Percentiles rank a stretch among this genome's conserved stretches.
Evolutionary conservation across 768 basidiomycete genomes (phyloP).

Genomic region (Panellus pusillus): DNA sequence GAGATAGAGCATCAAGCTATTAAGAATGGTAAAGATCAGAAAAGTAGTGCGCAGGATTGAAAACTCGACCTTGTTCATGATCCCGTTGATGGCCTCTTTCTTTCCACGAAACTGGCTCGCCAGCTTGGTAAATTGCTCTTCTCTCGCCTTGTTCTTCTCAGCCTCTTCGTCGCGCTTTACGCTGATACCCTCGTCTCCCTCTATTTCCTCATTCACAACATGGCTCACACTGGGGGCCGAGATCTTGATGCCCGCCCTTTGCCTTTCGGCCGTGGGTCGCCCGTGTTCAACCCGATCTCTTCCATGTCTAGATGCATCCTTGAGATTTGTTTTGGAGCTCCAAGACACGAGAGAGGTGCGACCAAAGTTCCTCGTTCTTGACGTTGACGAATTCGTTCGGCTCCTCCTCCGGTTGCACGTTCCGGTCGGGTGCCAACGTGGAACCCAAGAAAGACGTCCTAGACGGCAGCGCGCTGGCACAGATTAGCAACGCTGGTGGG

Average conservation of each 20-base stretch:
- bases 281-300: constrained; percentile 46
- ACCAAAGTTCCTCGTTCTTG: constrained; percentile 60
- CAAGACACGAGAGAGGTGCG: constrained; percentile 65
- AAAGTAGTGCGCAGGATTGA: constrained; percentile 4
- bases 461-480: too few species aligned
- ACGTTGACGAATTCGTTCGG: constrained; percentile 12
- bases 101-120: constrained; percentile 69
- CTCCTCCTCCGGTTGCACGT: constrained; percentile 15
- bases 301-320: constrained; percentile 78
- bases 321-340: constrained; percentile 74
- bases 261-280: constrained; percentile 31
- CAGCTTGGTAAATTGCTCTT: constrained; percentile 67
- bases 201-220: constrained; percentile 34
- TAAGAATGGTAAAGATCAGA: constrained; percentile 34
- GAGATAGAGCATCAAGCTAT: constrained; percentile 61
- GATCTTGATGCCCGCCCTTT: constrained; percentile 33
- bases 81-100: constrained; percentile 65
- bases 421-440: constrained; percentile 25
- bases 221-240: constrained; percentile 22
- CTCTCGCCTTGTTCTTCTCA: constrained; percentile 53
- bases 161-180: constrained; percentile 54
- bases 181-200: constrained; percentile 51
- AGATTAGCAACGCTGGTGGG: too few species aligned
- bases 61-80: constrained; percentile 67
- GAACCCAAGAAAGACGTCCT: constrained; percentile 37